phyloP scores from a whole-genome alignment of 2,329 filamentous ascomycete genomes.

The Fusarium palustre region DNA sequence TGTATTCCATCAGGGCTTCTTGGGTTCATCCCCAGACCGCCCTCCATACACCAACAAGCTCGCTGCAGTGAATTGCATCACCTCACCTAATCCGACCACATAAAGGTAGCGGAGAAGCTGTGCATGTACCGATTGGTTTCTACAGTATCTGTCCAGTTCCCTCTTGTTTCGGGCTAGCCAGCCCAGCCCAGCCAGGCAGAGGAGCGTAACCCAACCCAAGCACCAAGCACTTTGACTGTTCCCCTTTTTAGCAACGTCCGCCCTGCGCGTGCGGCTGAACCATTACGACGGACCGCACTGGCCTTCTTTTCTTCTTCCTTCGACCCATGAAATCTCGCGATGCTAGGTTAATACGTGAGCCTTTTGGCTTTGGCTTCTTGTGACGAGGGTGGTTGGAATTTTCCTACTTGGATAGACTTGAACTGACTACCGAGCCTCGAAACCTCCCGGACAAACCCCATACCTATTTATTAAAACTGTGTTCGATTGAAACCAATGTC shows the following conservation, averaged over 20 bases:
- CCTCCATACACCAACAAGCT: constrained; percentile 36
- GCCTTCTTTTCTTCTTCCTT: constrained; percentile 30
- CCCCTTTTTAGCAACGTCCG: constrained; percentile 33
- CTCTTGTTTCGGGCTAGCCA: constrained; percentile 31
- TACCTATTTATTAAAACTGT: neutral
- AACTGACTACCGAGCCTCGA: neutral
- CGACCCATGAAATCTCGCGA: constrained; percentile 23
- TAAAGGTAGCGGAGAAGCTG: constrained; percentile 8
- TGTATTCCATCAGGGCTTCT: constrained; percentile 4
- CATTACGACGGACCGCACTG: constrained; percentile 25
- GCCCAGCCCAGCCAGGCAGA: constrained; percentile 14
- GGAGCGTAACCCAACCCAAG: constrained; percentile 5
- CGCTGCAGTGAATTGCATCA: constrained; percentile 40
- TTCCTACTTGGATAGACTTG: neutral
- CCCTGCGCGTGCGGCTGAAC: constrained; percentile 36
- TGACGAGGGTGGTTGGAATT: neutral
- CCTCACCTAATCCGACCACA: constrained; percentile 31
- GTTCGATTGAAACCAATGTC: neutral
- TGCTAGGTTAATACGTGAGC: constrained; percentile 1
- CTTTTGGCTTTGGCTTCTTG: constrained; percentile 7
- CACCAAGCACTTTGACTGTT: constrained; percentile 18
- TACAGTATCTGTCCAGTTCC: constrained; percentile 16
- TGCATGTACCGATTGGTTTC: constrained; percentile 26
- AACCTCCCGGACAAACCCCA: neutral
- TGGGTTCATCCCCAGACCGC: constrained; percentile 28